phyloP scores from a whole-genome alignment of 2,329 filamentous ascomycete genomes.

The Diaporthe capsici region DNA sequence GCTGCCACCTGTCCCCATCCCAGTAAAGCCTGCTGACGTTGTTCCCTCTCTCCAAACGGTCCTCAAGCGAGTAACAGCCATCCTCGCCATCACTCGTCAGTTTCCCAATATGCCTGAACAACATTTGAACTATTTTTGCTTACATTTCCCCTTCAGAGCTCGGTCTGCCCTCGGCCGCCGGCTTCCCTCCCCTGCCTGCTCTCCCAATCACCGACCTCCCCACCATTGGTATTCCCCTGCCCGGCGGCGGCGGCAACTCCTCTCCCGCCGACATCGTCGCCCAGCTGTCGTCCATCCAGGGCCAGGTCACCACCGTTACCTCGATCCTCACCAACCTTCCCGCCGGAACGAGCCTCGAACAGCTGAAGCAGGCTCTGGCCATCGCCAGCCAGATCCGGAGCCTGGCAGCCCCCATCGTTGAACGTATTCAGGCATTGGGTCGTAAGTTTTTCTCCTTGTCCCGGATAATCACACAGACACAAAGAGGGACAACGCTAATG shows the following conservation, averaged over 20 bases:
- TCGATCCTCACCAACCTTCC: slow-evolving; percentile 2
- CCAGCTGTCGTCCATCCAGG: slow-evolving; percentile 6
- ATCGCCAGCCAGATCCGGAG: neutral
- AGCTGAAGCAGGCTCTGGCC: slow-evolving; percentile 8
- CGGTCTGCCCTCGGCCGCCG: neutral
- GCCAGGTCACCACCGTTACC: neutral
- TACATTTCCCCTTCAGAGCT: neutral
- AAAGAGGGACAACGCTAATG: neutral
- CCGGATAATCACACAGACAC: neutral
- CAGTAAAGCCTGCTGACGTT: neutral
- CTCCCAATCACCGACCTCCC: neutral
- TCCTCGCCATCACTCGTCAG: neutral
- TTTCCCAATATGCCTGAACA: neutral
- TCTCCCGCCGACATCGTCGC: neutral
- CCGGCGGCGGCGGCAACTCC: neutral
- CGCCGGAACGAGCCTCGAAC: neutral
- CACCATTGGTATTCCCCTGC: neutral
- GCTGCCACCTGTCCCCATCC: slow-evolving; percentile 1
- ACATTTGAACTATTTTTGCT: neutral
- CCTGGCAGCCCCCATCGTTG: slow-evolving; percentile 8
- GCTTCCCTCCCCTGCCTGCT: neutral
- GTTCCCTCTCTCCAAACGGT: neutral
- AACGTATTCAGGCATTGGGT: neutral
- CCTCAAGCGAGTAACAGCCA: neutral
- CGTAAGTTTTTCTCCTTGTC: neutral